Evolutionary conservation across 169 alveolate species (phyloP), one percentile per base, ranked within the genome.

Genomic region (Sarcocystis neurona): DNA sequence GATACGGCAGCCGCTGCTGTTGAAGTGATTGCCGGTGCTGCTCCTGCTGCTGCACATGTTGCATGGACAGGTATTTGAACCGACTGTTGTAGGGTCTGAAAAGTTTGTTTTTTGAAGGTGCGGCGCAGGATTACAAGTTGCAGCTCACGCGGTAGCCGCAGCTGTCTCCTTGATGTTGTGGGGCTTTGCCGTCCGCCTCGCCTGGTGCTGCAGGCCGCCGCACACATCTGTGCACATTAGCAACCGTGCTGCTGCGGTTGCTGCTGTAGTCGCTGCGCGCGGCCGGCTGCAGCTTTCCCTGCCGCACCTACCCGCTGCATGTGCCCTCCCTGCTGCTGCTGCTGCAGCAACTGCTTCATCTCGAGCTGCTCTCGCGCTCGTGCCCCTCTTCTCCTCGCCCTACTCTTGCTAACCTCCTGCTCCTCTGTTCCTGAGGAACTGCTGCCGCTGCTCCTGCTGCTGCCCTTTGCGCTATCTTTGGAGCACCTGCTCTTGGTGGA

Each of bases 171-270:
- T 93, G 77, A 82, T 93, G 92, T 82, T 95, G 94, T 0, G 96
- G 96, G 68, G 94, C 37, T 84, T 95, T 95, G 43, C 91, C 92
- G 77, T 93, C 94, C 75, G 92, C 63, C 23, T 96, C 97, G 6
- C 95, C 97, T 58, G 93, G 58, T 34, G 58, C 0, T 3, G 48
- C n/a, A 78, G 92, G 87, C 63, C 85, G 63, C 60, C 46, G 53
- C 79, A 85, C n/a, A n/a, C n/a, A n/a, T n/a, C n/a, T n/a, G 86
- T 47, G 66, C 32, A 0, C 90, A 0, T 27, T 27, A 4, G 0
- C 85, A 84, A 18, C 77, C 90, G 1, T 85, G 63, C 12, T 37
- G n/a, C 37, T 85, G 90, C 47, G 37, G 44, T 5, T 63, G 37
- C 50, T 70, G 72, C 43, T 56, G 37, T 34, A 5, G 53, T 86